Evolutionary conservation across 805 yeast species (phyloP).

Genomic region (Cyberlindnera lachancei): DNA sequence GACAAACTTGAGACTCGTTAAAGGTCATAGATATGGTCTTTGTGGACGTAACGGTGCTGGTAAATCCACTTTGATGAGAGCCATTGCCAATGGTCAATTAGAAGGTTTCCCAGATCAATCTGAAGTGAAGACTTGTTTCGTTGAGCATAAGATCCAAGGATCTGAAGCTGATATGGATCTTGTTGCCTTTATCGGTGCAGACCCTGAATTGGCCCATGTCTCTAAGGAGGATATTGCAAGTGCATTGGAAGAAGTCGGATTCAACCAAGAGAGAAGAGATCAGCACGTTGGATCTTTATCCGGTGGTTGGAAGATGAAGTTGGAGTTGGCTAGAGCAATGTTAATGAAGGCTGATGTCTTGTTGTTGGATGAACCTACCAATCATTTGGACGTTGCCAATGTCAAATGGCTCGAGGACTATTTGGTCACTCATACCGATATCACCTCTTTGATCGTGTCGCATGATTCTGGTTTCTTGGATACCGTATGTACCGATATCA

Average conservation of each 20-base stretch:
- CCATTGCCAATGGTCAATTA: slow-evolving; percentile 92
- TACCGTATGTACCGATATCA: slow-evolving; percentile 91
- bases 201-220: slow-evolving; percentile 66
- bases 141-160: slow-evolving; percentile 94
- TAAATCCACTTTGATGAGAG: slow-evolving; percentile 94
- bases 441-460: slow-evolving; percentile 92
- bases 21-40: slow-evolving; percentile 95
- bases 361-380: slow-evolving; percentile 95
- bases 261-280: slow-evolving; percentile 79
- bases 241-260: slow-evolving; percentile 83
- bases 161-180: slow-evolving; percentile 87
- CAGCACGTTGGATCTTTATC: slow-evolving; percentile 92
- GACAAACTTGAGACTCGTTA: slow-evolving; percentile 76
- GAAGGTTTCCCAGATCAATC: slow-evolving; percentile 95
- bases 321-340: slow-evolving; percentile 98
- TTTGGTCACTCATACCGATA: slow-evolving; percentile 70
- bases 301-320: slow-evolving; percentile 99
- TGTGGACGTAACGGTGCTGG: slow-evolving; percentile 99
- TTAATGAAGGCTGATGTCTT: slow-evolving; percentile 93
- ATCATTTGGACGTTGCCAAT: slow-evolving; percentile 91
- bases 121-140: slow-evolving; percentile 86
- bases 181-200: slow-evolving; percentile 81
- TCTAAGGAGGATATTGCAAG: slow-evolving; percentile 62
- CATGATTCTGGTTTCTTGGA: slow-evolving; percentile 97
- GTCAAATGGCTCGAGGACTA: slow-evolving; percentile 94